Percentiles rank a stretch among this genome's conserved stretches.
These are phyloP conservation scores for Dipodascus albidus DNA, from an alignment of 805 yeast genomes.

Conservation along the genomic window DNA sequence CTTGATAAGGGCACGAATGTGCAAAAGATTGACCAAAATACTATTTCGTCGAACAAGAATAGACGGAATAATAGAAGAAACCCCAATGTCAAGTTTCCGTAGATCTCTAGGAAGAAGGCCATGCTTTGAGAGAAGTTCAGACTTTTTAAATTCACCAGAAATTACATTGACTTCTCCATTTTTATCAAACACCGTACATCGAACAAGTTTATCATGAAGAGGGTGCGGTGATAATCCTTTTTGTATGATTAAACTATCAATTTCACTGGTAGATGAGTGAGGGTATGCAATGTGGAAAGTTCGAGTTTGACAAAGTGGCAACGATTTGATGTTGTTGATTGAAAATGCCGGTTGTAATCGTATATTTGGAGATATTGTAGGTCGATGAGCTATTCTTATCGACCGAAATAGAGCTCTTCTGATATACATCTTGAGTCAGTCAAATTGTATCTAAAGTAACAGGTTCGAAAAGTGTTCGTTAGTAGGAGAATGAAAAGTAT, in stretches of 20 bases:
- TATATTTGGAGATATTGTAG: not conserved
- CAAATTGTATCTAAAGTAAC: not conserved
- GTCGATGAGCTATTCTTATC: not conserved
- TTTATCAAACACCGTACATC: slow-evolving; percentile 72
- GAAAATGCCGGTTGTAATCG: not conserved
- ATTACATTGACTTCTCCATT: slow-evolving; percentile 60
- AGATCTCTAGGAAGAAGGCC: slow-evolving; percentile 82
- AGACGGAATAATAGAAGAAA: slow-evolving; percentile 79
- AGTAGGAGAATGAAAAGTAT: too few species aligned
- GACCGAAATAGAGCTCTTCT: not conserved
- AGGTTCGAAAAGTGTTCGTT: too few species aligned
- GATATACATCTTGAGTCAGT: not conserved
- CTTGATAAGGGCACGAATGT: slow-evolving; percentile 83
- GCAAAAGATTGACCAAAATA: slow-evolving; percentile 70
- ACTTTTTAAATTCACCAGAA: slow-evolving; percentile 61
- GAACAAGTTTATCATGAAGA: slow-evolving; percentile 31
- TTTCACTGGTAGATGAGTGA: not conserved
- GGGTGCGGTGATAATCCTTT: slow-evolving; percentile 12
- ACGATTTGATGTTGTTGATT: too few species aligned
- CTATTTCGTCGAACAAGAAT: slow-evolving; percentile 71
- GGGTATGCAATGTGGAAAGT: not conserved
- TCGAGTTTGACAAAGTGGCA: not conserved
- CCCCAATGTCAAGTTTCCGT: slow-evolving; percentile 73
- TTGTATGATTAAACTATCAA: slow-evolving; percentile 15
- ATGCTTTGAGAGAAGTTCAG: slow-evolving; percentile 60